Percentiles rank a stretch among this genome's conserved stretches.
These are phyloP conservation scores for Teratosphaeria viscida DNA, from an alignment of 2,329 filamentous ascomycete species.

Conservation along the genomic window DNA sequence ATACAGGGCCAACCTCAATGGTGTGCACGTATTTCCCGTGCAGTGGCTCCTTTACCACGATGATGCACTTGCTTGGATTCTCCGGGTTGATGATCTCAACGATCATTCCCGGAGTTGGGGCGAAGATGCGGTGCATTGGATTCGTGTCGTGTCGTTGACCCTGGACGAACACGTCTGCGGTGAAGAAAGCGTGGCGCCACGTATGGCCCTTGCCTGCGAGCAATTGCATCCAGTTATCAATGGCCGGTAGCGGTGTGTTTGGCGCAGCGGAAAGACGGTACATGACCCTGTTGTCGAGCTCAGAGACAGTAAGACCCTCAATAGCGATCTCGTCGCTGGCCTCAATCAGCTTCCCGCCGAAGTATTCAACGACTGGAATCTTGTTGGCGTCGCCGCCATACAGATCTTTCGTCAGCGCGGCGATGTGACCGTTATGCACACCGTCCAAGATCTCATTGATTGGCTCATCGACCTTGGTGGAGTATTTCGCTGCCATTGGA, in stretches of 20 bases:
- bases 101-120: constrained; percentile 72
- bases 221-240: constrained; percentile 78
- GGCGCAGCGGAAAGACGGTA: constrained; percentile 74
- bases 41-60: constrained; percentile 78
- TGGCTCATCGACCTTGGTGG: constrained; percentile 80
- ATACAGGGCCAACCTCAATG: constrained; percentile 68
- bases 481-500: constrained; percentile 84
- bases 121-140: constrained; percentile 83
- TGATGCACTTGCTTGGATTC: constrained; percentile 70
- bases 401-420: constrained; percentile 64
- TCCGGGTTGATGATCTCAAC: constrained; percentile 80
- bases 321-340: constrained; percentile 62
- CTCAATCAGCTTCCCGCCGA: constrained; percentile 77
- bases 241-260: constrained; percentile 61
- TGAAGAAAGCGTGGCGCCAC: constrained; percentile 91
- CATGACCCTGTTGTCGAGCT: constrained; percentile 68
- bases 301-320: constrained; percentile 74
- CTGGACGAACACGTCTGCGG: constrained; percentile 86
- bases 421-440: constrained; percentile 81
- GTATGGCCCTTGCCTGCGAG: constrained; percentile 77
- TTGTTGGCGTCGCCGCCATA: constrained; percentile 63
- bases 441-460: constrained; percentile 89
- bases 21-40: constrained; percentile 80
- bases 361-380: constrained; percentile 86
- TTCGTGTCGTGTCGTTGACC: constrained; percentile 97